These are phyloP conservation scores for Alternaria solani DNA, from an alignment of 2,329 filamentous ascomycete genomes.

Conservation along the genomic window DNA sequence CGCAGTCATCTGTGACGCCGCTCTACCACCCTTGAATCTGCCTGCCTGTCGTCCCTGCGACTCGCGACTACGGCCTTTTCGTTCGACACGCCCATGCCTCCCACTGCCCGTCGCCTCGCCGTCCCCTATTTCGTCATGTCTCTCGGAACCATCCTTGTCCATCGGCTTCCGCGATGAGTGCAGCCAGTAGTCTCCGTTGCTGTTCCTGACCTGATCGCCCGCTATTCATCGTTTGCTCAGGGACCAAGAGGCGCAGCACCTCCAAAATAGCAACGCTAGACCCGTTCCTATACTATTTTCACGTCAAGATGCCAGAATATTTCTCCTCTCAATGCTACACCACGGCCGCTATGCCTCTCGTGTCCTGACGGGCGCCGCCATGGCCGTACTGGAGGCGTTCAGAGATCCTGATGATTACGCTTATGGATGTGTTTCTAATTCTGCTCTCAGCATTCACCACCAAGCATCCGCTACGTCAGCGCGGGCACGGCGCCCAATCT, in stretches of 20 bases:
- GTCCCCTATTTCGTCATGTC: conserved; percentile 44
- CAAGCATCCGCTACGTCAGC: conserved; percentile 30
- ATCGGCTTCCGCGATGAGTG: conserved; percentile 24
- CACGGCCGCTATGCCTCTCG: conserved; percentile 22
- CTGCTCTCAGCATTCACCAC: conserved; percentile 23
- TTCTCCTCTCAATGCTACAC: conserved; percentile 28
- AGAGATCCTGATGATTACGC: background rate
- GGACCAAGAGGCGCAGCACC: conserved; percentile 42
- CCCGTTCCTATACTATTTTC: conserved; percentile 26
- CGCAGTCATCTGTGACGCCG: conserved; percentile 37
- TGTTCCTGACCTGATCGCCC: conserved; percentile 47
- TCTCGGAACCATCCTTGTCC: conserved; percentile 18
- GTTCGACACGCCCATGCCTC: conserved; percentile 18
- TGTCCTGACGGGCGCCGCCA: conserved; percentile 17
- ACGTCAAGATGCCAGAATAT: conserved; percentile 19
- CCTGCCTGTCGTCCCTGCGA: conserved; percentile 24
- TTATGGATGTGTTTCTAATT: conserved; percentile 25
- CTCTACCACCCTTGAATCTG: conserved; percentile 33
- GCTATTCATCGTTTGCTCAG: conserved; percentile 31
- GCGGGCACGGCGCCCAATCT: conserved; percentile 10
- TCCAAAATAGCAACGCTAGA: conserved; percentile 47
- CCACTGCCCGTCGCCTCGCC: conserved; percentile 17
- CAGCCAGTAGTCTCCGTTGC: conserved; percentile 32
- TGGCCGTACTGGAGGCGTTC: conserved; percentile 18
- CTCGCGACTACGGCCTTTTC: background rate